Evolutionary conservation across 805 yeast species (phyloP).

Genomic region (Kockiozyma suomiensis): DNA sequence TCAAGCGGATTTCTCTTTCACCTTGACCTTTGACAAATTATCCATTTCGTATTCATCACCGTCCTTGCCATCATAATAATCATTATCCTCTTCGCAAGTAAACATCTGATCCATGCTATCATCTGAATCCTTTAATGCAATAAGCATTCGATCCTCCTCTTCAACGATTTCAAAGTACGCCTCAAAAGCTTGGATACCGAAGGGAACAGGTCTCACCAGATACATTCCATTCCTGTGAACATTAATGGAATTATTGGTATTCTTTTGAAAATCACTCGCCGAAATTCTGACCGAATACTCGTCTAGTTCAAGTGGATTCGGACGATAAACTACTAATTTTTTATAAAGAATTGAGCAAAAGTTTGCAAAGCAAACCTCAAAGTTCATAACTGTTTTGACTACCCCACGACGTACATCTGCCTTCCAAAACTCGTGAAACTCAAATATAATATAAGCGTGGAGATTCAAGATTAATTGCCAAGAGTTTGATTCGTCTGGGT

Average conservation of each 20-base stretch:
- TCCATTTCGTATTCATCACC: too few relatives aligned
- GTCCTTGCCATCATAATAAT: neutral
- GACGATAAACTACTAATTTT: constrained; percentile 3
- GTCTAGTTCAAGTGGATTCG: constrained; percentile 7
- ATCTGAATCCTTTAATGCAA: neutral
- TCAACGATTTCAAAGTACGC: constrained; percentile 7
- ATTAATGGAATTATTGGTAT: neutral
- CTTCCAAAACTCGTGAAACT: constrained; percentile 34
- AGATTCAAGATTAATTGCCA: constrained; percentile 26
- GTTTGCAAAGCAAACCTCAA: constrained; percentile 32
- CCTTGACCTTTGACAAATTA: too few relatives aligned
- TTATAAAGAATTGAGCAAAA: constrained; percentile 13
- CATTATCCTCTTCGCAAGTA: neutral
- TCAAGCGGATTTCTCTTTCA: too few relatives aligned
- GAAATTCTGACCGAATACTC: neutral
- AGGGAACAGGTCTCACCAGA: constrained; percentile 11
- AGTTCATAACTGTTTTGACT: constrained; percentile 35
- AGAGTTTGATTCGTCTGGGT: neutral
- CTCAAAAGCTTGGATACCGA: constrained; percentile 9
- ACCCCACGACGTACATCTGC: constrained; percentile 7
- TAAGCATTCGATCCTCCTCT: neutral
- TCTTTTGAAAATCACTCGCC: constrained; percentile 1
- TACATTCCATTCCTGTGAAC: neutral
- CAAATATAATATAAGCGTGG: constrained; percentile 20
- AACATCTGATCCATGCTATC: neutral